These are phyloP conservation scores for Tylopilus cervinicoccineus DNA, from an alignment of 768 basidiomycete species.

Conservation along the genomic window DNA sequence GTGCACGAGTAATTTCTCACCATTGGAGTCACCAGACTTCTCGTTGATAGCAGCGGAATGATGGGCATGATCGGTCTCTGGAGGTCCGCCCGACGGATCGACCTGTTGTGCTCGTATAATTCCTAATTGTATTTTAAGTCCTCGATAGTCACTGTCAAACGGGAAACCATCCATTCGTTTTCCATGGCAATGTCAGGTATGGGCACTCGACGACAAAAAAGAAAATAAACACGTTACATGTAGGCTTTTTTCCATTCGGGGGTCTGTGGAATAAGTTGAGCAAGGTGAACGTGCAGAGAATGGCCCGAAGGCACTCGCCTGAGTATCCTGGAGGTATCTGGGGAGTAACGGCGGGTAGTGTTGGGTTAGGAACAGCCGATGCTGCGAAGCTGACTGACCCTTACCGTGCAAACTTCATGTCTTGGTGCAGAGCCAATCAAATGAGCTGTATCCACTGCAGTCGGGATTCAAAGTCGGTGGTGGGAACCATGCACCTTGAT, in stretches of 20 bases:
- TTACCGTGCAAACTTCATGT: constrained; percentile 62
- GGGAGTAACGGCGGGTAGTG: not conserved
- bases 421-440: not conserved
- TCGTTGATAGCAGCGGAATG: not conserved
- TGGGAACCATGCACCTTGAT: not conserved
- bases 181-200: not conserved
- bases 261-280: constrained; percentile 39
- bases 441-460: not conserved
- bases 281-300: not conserved
- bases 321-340: constrained; percentile 67
- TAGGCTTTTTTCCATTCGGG: constrained; percentile 53
- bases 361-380: not conserved
- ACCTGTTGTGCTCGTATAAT: constrained; percentile 43
- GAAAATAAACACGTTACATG: constrained; percentile 19
- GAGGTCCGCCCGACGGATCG: not conserved
- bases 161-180: not conserved
- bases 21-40: not conserved
- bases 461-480: not conserved
- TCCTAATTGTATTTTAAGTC: constrained; percentile 65
- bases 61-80: not conserved
- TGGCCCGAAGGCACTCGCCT: constrained; percentile 37
- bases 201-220: not conserved
- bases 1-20: constrained; percentile 7
- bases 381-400: constrained; percentile 9
- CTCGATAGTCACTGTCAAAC: constrained; percentile 58